Evolutionary conservation across 352 stramenopile genomes (phyloP), one percentile per base, ranked within the genome.

Genomic region (Pythium brachiatum): DNA sequence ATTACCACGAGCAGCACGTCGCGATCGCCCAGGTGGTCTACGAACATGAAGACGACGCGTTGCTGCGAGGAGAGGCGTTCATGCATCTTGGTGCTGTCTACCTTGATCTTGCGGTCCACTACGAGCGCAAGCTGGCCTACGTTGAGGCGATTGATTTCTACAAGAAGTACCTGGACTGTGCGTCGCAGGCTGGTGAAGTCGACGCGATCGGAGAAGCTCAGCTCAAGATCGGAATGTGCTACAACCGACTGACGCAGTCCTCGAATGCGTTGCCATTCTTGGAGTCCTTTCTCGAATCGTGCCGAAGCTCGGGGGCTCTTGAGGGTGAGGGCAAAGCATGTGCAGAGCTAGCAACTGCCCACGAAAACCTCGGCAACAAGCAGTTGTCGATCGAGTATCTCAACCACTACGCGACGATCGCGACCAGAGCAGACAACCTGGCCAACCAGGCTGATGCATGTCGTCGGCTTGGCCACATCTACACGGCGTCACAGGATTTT

Each of bases 381-480:
- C 78, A 92, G 54, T 60, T 90, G 7, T 86, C 79, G 11, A 90
- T 96, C 59, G 86, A 96, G 32, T 97, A 93, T 57, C 72, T 98
- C 34, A 90, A 96, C 55, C 75, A 94, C 34, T 96, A 92, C 66
- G 65, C 91, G 12, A 72, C 75, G 15, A 91, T 96, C 43, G 87
- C 90, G 7, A 80, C 76, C 8, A 80, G 87, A 39, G 83, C 84
- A 29, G 83, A 95, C 61, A 96, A 97, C 60, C 44, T 94, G 0
- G 68, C 66, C n/a, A 95, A 89, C 51, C 89, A 98, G 55, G 89
- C 86, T 0, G 85, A 95, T 31, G 89, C 89, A 1, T 97, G 88
- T 41, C 75, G 84, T 16, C 83, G 83, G 31, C 85, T 98, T 12
- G 90, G 90, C 0, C 76, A 92, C 32, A 92, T 96, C 53, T 94